Evolutionary conservation across 805 yeast species (phyloP).

Genomic region (Gaillardinia entomophila): DNA sequence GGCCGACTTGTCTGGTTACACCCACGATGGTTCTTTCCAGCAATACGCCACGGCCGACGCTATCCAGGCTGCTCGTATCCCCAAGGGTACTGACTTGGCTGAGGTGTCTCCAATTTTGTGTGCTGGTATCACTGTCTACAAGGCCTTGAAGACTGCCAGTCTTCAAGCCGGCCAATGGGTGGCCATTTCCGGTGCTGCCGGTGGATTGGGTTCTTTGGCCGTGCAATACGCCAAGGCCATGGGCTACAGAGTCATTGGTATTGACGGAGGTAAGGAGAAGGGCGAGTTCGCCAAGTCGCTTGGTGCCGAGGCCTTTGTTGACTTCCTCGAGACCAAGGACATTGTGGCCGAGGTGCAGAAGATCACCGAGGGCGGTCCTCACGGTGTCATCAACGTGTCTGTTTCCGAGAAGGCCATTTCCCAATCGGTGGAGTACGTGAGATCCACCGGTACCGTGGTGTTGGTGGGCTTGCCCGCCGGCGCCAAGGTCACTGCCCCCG

Average conservation of each 20-base stretch:
- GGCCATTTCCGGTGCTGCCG: conserved; percentile 74
- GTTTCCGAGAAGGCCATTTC: conserved; percentile 63
- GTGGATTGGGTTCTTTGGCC: conserved; percentile 73
- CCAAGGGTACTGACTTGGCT: conserved; percentile 70
- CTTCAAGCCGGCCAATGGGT: conserved; percentile 70
- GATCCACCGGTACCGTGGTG: conserved; percentile 28
- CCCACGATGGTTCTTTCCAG: conserved; percentile 88
- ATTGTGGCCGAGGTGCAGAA: conserved; percentile 48
- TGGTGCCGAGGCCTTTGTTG: conserved; percentile 23
- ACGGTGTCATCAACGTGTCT: conserved; percentile 71
- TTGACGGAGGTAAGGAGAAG: conserved; percentile 66
- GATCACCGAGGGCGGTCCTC: conserved; percentile 69
- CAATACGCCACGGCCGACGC: conserved; percentile 88
- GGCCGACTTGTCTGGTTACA: conserved; percentile 71
- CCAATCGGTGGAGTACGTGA: conserved; percentile 31
- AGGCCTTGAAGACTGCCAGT: conserved; percentile 78
- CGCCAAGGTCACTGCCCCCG: conserved; percentile 64
- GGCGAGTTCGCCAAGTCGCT: conserved; percentile 37
- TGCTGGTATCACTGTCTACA: conserved; percentile 90
- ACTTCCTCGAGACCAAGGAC: conserved; percentile 40
- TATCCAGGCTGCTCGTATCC: conserved; percentile 77
- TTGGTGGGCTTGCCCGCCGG: conserved; percentile 74
- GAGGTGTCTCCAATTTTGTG: conserved; percentile 77
- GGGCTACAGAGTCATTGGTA: conserved; percentile 68
- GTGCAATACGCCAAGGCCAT: conserved; percentile 71